phyloP scores from a whole-genome alignment of 1,284 basidiomycete genomes.

The Puccinia triticina region DNA sequence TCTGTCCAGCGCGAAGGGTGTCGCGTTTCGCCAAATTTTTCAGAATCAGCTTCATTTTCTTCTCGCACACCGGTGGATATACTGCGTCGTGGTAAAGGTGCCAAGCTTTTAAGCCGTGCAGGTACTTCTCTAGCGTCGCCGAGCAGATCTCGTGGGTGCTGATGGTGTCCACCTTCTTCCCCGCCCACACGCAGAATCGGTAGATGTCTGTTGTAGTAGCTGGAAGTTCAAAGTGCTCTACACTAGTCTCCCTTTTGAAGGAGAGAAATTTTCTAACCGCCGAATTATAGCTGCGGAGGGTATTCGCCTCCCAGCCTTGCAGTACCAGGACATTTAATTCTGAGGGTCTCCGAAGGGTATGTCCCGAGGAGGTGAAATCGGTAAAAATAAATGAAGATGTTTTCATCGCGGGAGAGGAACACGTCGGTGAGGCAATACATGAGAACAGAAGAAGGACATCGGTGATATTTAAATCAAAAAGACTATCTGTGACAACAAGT shows the following conservation, averaged over 20 bases:
- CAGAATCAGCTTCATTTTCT: not conserved
- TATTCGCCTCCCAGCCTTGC: not conserved
- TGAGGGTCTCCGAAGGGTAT: not conserved
- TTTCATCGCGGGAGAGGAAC: not conserved
- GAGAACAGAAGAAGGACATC: not conserved
- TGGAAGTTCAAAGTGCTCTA: not conserved
- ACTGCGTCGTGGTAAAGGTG: not conserved
- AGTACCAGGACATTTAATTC: not conserved
- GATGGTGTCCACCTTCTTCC: no score
- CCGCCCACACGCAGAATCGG: not conserved
- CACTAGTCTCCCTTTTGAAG: not conserved
- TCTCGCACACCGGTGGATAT: not conserved
- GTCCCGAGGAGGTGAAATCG: not conserved
- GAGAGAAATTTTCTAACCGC: not conserved
- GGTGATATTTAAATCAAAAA: not conserved
- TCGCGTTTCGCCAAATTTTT: not conserved
- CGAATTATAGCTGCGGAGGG: no score
- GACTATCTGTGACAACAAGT: not conserved
- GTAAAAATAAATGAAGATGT: no score
- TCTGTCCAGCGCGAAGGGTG: not conserved
- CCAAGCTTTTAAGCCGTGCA: no score
- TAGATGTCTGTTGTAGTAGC: not conserved
- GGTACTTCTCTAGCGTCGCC: no score
- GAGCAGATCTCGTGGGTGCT: no score
- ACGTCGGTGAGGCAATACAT: not conserved